Conservation (phyloP, 371 early-diverging fungal species). For the Fennellomyces sp. region DNA sequence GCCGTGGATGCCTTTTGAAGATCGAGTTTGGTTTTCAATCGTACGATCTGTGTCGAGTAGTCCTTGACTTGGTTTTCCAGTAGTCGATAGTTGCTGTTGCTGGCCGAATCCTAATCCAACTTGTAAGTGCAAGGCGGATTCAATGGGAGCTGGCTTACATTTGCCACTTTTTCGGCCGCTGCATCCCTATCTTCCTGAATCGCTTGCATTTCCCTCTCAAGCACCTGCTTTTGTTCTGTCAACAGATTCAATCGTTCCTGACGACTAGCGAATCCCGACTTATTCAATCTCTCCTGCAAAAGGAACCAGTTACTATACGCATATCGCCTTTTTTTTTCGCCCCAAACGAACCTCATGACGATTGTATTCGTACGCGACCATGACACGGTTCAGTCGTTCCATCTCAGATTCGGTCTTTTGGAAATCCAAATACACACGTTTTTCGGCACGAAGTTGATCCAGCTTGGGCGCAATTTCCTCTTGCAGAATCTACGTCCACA, state of each 20-base stretch:
- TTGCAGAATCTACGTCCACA: conserved; percentile 63
- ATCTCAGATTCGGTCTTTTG: conserved; percentile 92
- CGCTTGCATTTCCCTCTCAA: conserved; percentile 50
- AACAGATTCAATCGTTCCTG: conserved; percentile 31
- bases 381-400: conserved; percentile 76
- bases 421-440: conserved; percentile 88
- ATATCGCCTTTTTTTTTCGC: no score
- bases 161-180: conserved; percentile 4
- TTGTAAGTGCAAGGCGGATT: neutral
- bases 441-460: conserved; percentile 88
- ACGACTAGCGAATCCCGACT: no score
- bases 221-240: conserved; percentile 19
- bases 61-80: conserved; percentile 76
- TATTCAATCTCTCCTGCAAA: neutral
- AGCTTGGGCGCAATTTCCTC: conserved; percentile 95
- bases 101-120: conserved; percentile 52
- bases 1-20: conserved; percentile 70
- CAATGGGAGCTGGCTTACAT: neutral
- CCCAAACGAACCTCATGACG: conserved; percentile 45
- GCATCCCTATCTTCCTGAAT: conserved; percentile 52
- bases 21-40: conserved; percentile 79
- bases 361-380: conserved; percentile 85
- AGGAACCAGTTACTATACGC: neutral
- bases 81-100: conserved; percentile 64
- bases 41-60: conserved; percentile 75